Evolutionary conservation across 2,329 filamentous ascomycete genomes (phyloP), one percentile per base, ranked within the genome.

Genomic region (Drechslera avenae): DNA sequence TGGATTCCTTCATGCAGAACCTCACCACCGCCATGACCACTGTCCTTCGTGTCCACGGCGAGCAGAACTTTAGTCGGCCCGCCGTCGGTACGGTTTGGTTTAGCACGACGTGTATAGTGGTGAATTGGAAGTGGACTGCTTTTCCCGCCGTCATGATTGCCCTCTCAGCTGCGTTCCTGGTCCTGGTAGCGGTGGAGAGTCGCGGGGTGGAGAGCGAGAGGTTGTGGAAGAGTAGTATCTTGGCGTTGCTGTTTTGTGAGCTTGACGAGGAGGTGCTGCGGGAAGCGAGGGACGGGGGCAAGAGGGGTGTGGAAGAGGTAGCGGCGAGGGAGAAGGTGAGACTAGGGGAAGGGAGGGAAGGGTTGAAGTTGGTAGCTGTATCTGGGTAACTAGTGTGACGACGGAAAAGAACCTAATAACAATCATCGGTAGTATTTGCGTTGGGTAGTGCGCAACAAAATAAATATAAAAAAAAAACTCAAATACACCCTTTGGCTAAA

Each of bases 211-310:
- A 54, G 36, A 45, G 19, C 5, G 50, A 46, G 12, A 31, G 46
- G 14, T 36, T 57, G 13, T 57, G 54, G 43, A 51, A 57, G 32
- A 54, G 46, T 42, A 54, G 46, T 3, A 26, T 54, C 4, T 33
- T 57, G 12, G 51, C 54, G 10, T 26, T 42, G 21, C 40, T 57
- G 13, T 57, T 57, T 30, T 54, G 51, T 18, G 51, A 57, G 16
- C 10, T 54, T 10, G 50, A 57, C 8, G 34, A 23, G 9, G 34
- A n/a, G 13, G 16, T 46, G 28, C 28, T 18, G 17, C 14, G 30
- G 5, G 4, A 37, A 5, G 45, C 31, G 26, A 32, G 34, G 23
- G 31, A 31, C 5, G 14, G 39, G 13, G 34, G 35, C 3, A 50
- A 39, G 35, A 14, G 28, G 4, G 14, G 36, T 4, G 37, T 50